phyloP scores from a whole-genome alignment of 306 rosid species.

The Crotalaria pallida region DNA sequence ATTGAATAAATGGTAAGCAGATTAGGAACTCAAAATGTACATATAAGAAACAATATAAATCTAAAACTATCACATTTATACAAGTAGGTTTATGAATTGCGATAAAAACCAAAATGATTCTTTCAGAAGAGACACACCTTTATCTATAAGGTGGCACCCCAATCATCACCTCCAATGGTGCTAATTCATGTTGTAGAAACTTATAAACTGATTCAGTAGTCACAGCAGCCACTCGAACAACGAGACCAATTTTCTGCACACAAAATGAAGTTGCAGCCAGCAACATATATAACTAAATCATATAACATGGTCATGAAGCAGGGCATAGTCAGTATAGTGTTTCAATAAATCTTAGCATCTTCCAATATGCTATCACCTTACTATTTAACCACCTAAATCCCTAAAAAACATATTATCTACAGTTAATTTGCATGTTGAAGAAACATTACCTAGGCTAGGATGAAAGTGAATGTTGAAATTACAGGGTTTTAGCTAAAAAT shows the following conservation, averaged over 20 bases:
- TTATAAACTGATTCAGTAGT: slow-evolving; percentile 79
- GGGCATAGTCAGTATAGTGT: not conserved
- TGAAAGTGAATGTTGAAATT: not conserved
- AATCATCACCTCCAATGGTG: slow-evolving; percentile 65
- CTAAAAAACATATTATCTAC: not conserved
- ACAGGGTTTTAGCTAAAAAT: not conserved
- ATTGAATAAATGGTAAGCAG: not conserved
- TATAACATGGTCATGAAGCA: not conserved
- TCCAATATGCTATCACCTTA: not conserved
- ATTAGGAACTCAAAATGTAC: not conserved
- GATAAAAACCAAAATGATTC: not conserved
- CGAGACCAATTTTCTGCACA: slow-evolving; percentile 57
- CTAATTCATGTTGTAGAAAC: slow-evolving; percentile 67
- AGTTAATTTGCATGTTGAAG: not conserved
- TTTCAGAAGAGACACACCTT: not conserved
- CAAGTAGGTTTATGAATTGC: not conserved
- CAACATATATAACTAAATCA: slow-evolving; percentile 1
- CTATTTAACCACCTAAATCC: not conserved
- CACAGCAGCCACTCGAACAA: slow-evolving; percentile 78
- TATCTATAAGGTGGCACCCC: slow-evolving; percentile 72
- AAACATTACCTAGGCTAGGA: not conserved
- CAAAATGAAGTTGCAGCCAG: not conserved
- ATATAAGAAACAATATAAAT: not conserved
- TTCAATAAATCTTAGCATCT: not conserved
- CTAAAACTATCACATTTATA: not conserved